Evolutionary conservation across 305 asterid genomes (phyloP), one percentile per base, ranked within the genome.

Genomic region (Plantago lanceolata): DNA sequence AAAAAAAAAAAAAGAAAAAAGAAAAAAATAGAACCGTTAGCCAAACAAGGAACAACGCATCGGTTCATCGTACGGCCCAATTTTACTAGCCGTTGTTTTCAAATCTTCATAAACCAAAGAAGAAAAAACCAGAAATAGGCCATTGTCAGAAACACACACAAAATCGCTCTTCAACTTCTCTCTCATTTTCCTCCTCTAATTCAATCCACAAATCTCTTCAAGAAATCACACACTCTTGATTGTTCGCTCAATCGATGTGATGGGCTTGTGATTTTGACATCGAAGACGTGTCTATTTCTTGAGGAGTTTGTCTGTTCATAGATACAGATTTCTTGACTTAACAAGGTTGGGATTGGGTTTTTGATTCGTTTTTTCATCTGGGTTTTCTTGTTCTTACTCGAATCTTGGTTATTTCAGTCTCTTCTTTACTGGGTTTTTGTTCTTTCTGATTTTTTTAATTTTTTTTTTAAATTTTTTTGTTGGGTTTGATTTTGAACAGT

Each of bases 41-140:
- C 61, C 62, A 59, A 68, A 69, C 51, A n/a, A 55, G 58, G 73
- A 73, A 18, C 71, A 71, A 54, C 76, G 75, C 78, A 59, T 65
- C 77, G 70, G 64, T 81, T 76, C 68, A 84, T 78, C 85, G 60
- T 65, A 81, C 88, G 89, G 85, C 76, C 63, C 63, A 5, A 48
- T 67, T 55, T 71, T 57, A 85, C 82, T 85, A 85, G 89, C 96
- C 94, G 96, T 88, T 88, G 72, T 44, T 75, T 88, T 85, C 87
- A 81, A 88, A 88, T 33, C 40, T 33, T 33, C 26, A 53, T 69
- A 58, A 56, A 50, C 24, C 53, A 50, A 59, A 55, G 47, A 48
- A 66, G 26, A 43, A 58, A 58, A 57, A 59, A 65, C 48, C 31
- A 37, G 15, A 48, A 17, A 48, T 48, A 18, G 9, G 5, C 17